Percentiles rank a stretch among this genome's conserved stretches.
These are phyloP conservation scores for Neopestalotiopsis sp. DNA, from an alignment of 2,329 filamentous ascomycete genomes.

Conservation along the genomic window DNA sequence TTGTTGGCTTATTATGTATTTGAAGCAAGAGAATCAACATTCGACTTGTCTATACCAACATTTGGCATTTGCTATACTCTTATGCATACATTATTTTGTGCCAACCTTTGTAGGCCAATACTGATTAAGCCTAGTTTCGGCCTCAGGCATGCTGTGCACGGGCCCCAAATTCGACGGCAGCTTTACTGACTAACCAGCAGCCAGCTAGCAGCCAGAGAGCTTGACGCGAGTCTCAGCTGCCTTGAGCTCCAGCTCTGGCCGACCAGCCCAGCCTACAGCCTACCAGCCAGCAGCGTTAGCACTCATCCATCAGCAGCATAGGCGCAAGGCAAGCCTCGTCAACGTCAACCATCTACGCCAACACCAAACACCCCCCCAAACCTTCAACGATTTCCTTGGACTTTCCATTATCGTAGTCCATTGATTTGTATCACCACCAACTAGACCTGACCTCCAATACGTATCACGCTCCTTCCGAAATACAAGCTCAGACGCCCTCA, in stretches of 20 bases:
- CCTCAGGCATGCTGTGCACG: conserved; percentile 2
- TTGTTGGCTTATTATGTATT: not conserved
- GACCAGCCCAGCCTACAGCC: not conserved
- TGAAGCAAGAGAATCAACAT: not conserved
- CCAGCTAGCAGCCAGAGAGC: not conserved
- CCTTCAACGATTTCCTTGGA: conserved; percentile 9
- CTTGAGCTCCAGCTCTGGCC: conserved; percentile 12
- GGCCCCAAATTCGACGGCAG: not conserved
- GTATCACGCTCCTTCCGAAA: conserved; percentile 17
- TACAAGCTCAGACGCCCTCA: not conserved
- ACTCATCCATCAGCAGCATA: conserved; percentile 6
- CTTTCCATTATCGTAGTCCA: conserved; percentile 16
- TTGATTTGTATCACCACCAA: conserved; percentile 23
- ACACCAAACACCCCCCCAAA: not conserved
- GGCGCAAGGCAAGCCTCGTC: conserved; percentile 18
- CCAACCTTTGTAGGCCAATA: not conserved
- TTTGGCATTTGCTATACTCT: not conserved
- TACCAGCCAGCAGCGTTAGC: not conserved
- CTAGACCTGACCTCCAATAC: conserved; percentile 11
- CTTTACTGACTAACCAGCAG: too few relatives aligned
- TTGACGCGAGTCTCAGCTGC: conserved; percentile 18
- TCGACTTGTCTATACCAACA: not conserved
- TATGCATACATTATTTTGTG: not conserved
- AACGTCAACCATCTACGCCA: conserved; percentile 13
- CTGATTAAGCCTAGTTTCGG: not conserved